Evolutionary conservation across 345 rosid genomes (phyloP).

Genomic region (Pistacia atlantica): DNA sequence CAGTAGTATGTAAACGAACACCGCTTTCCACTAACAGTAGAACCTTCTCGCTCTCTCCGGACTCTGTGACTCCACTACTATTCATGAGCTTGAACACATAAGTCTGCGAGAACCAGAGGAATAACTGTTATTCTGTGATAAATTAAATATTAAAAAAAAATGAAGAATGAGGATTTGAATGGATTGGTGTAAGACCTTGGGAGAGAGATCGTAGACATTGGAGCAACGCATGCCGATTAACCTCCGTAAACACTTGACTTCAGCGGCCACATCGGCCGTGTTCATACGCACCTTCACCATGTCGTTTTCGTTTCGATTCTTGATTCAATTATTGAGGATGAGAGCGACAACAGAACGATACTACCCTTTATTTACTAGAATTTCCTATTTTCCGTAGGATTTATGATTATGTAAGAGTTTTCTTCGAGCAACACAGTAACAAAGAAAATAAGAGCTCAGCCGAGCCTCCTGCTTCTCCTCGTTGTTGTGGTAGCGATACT

Average conservation of each 20-base stretch:
- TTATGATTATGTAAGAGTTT: too few species aligned
- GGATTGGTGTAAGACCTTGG: constrained; percentile 54
- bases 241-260: constrained; percentile 84
- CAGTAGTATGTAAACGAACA: constrained; percentile 89
- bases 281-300: constrained; percentile 99
- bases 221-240: constrained; percentile 97
- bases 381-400: too few species aligned
- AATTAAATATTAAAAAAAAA: neutral
- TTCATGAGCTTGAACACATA: constrained; percentile 96
- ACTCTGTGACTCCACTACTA: constrained; percentile 93
- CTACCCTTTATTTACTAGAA: too few species aligned
- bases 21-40: constrained; percentile 94
- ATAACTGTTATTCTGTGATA: neutral
- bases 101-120: constrained; percentile 45
- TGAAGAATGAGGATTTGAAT: neutral
- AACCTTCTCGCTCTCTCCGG: constrained; percentile 98
- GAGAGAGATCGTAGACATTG: constrained; percentile 95
- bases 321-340: neutral
- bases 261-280: constrained; percentile 99
- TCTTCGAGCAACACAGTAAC: too few species aligned
- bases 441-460: too few species aligned
- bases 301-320: neutral
- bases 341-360: too few species aligned
- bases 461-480: too few species aligned
- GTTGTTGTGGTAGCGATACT: too few species aligned